Percentiles rank a stretch among this genome's conserved stretches.
phyloP scores from a whole-genome alignment of 1,284 basidiomycete genomes.

The Acaromyces ingoldii region DNA sequence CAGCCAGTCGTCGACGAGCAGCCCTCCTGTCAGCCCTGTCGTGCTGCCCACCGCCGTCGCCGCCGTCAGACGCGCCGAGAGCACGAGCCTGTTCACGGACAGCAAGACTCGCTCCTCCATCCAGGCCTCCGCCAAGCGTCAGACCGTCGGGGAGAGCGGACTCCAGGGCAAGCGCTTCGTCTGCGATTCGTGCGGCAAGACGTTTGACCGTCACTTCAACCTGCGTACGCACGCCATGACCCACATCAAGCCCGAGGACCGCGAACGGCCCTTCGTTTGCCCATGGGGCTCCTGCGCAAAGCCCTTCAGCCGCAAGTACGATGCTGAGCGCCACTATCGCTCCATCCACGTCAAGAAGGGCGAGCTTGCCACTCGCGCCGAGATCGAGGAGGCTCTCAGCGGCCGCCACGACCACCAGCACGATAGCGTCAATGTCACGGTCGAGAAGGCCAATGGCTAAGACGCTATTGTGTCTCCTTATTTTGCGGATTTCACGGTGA shows the following conservation, averaged over 20 bases:
- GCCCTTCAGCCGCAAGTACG: slow-evolving; percentile 41
- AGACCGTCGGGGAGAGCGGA: neutral
- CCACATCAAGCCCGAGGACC: slow-evolving; percentile 26
- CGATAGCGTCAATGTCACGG: too few species aligned
- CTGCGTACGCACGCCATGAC: slow-evolving; percentile 37
- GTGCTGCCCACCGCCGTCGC: neutral
- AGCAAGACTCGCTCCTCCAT: slow-evolving; percentile 9
- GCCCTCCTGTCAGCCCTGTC: neutral
- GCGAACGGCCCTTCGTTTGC: slow-evolving; percentile 33
- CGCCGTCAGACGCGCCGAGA: neutral
- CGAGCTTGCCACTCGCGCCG: neutral
- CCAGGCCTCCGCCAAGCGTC: neutral
- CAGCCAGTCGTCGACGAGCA: neutral
- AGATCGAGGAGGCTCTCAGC: neutral
- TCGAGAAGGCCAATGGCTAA: too few species aligned
- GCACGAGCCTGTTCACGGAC: neutral
- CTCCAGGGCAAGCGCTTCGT: slow-evolving; percentile 29
- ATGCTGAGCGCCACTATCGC: slow-evolving; percentile 35
- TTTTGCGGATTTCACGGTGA: too few species aligned
- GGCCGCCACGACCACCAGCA: neutral
- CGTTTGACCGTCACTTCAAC: slow-evolving; percentile 41
- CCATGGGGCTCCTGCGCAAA: slow-evolving; percentile 26
- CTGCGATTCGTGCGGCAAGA: slow-evolving; percentile 33
- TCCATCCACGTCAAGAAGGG: slow-evolving; percentile 25
- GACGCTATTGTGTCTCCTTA: too few species aligned